These are phyloP conservation scores for Candida glucosophila DNA, from an alignment of 1,139 yeast species.

Conservation along the genomic window DNA sequence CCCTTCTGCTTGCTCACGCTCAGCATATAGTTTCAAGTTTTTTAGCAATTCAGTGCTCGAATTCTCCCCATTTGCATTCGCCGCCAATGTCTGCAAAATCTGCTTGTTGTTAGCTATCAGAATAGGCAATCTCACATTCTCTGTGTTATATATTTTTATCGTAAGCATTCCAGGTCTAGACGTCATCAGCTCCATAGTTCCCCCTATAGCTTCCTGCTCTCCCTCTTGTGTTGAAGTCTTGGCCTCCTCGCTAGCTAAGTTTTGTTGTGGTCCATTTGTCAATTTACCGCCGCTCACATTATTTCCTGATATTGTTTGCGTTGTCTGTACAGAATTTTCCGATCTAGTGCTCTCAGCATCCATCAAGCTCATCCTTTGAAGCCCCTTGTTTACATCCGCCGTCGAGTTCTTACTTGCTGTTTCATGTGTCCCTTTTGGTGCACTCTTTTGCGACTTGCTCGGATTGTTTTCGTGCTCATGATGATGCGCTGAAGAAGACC, in stretches of 20 bases:
- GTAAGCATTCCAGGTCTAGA: constrained; percentile 57
- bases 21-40: constrained; percentile 18
- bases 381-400: constrained; percentile 3
- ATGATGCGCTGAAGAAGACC: constrained; percentile 14
- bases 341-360: not conserved
- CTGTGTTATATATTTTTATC: constrained; percentile 58
- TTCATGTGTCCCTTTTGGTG: constrained; percentile 10
- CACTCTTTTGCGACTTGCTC: constrained; percentile 4
- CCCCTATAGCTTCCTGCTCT: constrained; percentile 2
- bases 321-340: constrained; percentile 1
- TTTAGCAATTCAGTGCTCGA: constrained; percentile 30
- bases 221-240: not conserved
- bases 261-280: not conserved
- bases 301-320: too few relatives aligned
- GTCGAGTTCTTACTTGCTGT: constrained; percentile 2
- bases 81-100: constrained; percentile 43
- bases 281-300: too few relatives aligned
- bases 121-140: constrained; percentile 55
- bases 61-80: constrained; percentile 32
- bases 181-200: constrained; percentile 7
- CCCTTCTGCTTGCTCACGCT: constrained; percentile 8
- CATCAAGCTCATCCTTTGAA: not conserved
- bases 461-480: not conserved
- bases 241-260: not conserved
- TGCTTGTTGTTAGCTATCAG: constrained; percentile 45